phyloP scores from a whole-genome alignment of 106 monocot species.

The Dendrobium nobile region DNA sequence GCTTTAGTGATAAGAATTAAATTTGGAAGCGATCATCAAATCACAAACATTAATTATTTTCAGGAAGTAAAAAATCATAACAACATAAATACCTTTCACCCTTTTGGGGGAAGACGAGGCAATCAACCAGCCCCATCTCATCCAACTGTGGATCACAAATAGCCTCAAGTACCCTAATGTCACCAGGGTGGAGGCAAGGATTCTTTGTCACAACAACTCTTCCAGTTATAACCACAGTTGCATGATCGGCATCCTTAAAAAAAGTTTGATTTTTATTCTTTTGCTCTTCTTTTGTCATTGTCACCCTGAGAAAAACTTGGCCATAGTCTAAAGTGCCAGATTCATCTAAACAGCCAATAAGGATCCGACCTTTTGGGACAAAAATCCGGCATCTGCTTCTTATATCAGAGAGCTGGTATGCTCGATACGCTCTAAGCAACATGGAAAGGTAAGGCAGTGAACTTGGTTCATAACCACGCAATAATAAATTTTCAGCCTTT shows the following conservation, averaged over 20 bases:
- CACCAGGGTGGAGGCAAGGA: constrained; percentile 95
- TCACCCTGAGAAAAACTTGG: constrained; percentile 72
- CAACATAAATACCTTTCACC: constrained; percentile 53
- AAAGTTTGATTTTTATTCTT: constrained; percentile 22
- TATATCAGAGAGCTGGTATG: constrained; percentile 60
- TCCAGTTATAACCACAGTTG: constrained; percentile 59
- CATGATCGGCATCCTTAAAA: constrained; percentile 38
- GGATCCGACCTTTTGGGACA: constrained; percentile 79
- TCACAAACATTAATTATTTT: background rate
- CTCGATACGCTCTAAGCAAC: constrained; percentile 69
- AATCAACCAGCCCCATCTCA: constrained; percentile 71
- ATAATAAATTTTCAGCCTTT: constrained; percentile 54
- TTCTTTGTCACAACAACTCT: constrained; percentile 86
- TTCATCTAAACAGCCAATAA: constrained; percentile 93
- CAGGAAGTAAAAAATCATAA: background rate
- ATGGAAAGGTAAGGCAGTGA: constrained; percentile 71
- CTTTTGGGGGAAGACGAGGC: constrained; percentile 82
- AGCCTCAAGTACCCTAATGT: constrained; percentile 80
- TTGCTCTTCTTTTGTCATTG: constrained; percentile 57
- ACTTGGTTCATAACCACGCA: constrained; percentile 61
- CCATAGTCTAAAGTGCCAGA: constrained; percentile 60
- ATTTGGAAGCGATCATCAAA: background rate
- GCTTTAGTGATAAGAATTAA: background rate
- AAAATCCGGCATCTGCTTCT: constrained; percentile 69
- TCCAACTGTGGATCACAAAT: constrained; percentile 47